Evolutionary conservation across 2,329 filamentous ascomycete genomes (phyloP), one percentile per base, ranked within the genome.

Genomic region (Penicillium concentricum): DNA sequence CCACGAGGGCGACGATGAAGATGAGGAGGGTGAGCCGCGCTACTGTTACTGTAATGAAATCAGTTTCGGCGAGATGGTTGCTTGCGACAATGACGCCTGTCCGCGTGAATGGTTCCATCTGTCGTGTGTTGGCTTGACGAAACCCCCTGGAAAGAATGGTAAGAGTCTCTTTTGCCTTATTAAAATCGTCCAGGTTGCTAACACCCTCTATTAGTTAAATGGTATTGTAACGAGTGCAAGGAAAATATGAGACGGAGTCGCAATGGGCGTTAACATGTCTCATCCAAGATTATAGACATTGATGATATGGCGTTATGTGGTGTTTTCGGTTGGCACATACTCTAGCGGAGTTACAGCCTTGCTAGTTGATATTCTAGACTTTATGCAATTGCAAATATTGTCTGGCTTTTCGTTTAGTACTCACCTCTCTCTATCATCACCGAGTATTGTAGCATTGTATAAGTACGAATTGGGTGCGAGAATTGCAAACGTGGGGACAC

Each of bases 41-140:
- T 92, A 92, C 72, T 91, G 90, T 73, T 90, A 90, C 74, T 92
- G 90, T 72, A 88, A 91, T 65, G 84, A 87, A 46, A 86, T 91
- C 53, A 91, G 88, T 67, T 92, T 91, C 69, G 89, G 90, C 20
- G 89, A 91, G 75, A 92, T 92, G 90, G 88, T 92, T 42, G 90
- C 87, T 2, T 92, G 89, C 69, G 90, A 92, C 70, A 86, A 85
- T 8, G 83, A 87, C 57, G 83, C 84, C 47, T 92, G 90, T 74
- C 82, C 84, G 63, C 82, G 85, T 60, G 89, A 92, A 74, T 92
- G 90, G 90, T 93, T 92, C 78, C 90, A 92, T 79, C 76, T 94
- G 48, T 88, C 87, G 48, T 94, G 90, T 72, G 90, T 91, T 30
- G 90, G 90, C 26, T 75, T 94, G 66, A 89, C 88, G 66, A 88